These are phyloP conservation scores for Alloteropsis angusta DNA, from an alignment of 202 grass and related monocot species.

Conservation along the genomic window DNA sequence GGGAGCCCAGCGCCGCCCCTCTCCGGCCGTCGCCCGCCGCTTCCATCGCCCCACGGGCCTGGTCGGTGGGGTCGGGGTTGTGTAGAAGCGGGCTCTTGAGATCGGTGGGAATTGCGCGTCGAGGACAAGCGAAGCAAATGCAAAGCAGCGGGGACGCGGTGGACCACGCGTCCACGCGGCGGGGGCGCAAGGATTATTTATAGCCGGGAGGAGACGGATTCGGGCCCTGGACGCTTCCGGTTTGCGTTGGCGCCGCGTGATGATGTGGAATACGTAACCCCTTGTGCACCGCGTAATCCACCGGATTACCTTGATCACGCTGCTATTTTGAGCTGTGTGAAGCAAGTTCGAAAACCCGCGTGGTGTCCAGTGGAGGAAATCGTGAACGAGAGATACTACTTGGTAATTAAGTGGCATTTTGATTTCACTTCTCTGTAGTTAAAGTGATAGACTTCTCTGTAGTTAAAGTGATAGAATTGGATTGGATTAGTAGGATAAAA, in stretches of 20 bases:
- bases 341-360: neutral
- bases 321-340: neutral
- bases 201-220: neutral
- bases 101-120: conserved; percentile 29
- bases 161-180: neutral
- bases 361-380: too few species aligned
- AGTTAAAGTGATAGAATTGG: too few species aligned
- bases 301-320: neutral
- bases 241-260: neutral
- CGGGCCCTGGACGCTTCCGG: neutral
- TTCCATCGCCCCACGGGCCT: conserved; percentile 17
- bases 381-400: too few species aligned
- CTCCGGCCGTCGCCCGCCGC: conserved; percentile 41
- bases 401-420: neutral
- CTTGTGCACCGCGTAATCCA: neutral
- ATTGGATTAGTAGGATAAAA: too few species aligned
- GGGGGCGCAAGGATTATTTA: neutral
- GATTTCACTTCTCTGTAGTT: neutral
- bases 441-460: too few species aligned
- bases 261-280: neutral
- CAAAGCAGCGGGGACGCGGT: neutral
- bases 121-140: neutral
- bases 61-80: neutral
- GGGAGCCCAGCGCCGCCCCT: conserved; percentile 61
- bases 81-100: neutral